Evolutionary conservation across 2,329 filamentous ascomycete genomes (phyloP), one percentile per base, ranked within the genome.

Genomic region (Penicillium sp.): DNA sequence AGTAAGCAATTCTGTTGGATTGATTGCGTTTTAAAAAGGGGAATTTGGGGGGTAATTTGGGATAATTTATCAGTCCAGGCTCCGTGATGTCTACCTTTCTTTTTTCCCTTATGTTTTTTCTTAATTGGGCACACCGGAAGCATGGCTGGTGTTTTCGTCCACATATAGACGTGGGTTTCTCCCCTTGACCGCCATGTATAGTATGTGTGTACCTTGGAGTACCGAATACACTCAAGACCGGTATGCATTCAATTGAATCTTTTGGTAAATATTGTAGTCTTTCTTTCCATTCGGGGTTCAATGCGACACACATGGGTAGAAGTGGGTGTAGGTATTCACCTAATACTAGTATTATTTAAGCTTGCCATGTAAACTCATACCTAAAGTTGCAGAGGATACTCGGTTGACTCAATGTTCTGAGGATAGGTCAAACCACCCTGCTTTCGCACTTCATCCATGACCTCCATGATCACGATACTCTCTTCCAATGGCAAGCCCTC

Each of bases 391-490:
- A 82, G 68, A 53, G 83, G 83, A 69, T 81, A 85, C 23, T 82
- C 76, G 17, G 77, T 77, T 51, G 78, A 84, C 80, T 89, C 87
- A 70, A 90, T 89, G 72, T 83, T 81, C 62, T 86, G 81, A 1
- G 86, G 86, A 75, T 88, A 89, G 54, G 69, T 79, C 71, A 90
- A 74, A 2, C 81, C 84, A 50, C 83, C 82, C 75, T 89, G 85
- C 71, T 77, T 82, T 67, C 87, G 79, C 13, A 86, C 84, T 75
- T 88, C 83, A 77, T 90, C 87, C 87, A 89, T 89, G 2, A 84
- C 80, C 71, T 93, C 88, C 91, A 96, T 96, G 62, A 96, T 91
- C 49, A 87, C 82, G 54, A 95, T 80, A 69, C 89, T 93, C 82
- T 96, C 92, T 46, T 85, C 82, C 80, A 85, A 84, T 21, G 87